These are phyloP conservation scores for Lentinus brumalis DNA, from an alignment of 768 basidiomycete species.

Conservation along the genomic window DNA sequence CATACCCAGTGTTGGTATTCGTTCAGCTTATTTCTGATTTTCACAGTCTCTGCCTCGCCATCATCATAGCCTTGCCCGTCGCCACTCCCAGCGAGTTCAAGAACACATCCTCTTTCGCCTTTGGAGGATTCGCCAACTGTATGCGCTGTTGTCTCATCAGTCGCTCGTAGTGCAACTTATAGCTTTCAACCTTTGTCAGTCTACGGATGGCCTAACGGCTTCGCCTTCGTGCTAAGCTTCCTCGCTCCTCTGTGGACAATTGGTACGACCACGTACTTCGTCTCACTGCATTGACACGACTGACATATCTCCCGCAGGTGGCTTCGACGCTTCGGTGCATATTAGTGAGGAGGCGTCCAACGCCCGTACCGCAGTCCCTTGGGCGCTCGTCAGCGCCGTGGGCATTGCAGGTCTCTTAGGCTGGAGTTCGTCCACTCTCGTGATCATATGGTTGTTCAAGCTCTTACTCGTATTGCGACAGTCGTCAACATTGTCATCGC, in stretches of 20 bases:
- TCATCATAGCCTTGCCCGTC: conserved; percentile 56
- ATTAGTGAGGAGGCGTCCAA: conserved; percentile 67
- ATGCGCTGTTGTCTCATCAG: conserved; percentile 11
- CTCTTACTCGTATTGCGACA: conserved; percentile 14
- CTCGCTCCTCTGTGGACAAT: conserved; percentile 51
- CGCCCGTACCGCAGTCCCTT: conserved; percentile 61
- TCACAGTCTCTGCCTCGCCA: conserved; percentile 32
- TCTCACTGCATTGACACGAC: not conserved
- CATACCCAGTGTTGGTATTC: not conserved
- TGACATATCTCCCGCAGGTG: conserved; percentile 6
- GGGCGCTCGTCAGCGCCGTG: conserved; percentile 57
- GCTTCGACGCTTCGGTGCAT: conserved; percentile 55
- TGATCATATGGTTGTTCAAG: not conserved
- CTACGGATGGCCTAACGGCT: conserved; percentile 51
- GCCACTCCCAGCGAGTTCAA: conserved; percentile 60
- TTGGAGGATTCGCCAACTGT: conserved; percentile 66
- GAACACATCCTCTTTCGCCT: conserved; percentile 62
- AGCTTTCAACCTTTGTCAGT: conserved; percentile 32
- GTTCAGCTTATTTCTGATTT: not conserved
- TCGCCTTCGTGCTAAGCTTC: conserved; percentile 52
- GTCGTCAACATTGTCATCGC: conserved; percentile 62
- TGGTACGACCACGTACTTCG: not conserved
- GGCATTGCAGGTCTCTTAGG: conserved; percentile 53
- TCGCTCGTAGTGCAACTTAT: not conserved
- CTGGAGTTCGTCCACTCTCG: conserved; percentile 44